Evolutionary conservation across 2,329 filamentous ascomycete species (phyloP).

Genomic region (Beauveria bassiana): DNA sequence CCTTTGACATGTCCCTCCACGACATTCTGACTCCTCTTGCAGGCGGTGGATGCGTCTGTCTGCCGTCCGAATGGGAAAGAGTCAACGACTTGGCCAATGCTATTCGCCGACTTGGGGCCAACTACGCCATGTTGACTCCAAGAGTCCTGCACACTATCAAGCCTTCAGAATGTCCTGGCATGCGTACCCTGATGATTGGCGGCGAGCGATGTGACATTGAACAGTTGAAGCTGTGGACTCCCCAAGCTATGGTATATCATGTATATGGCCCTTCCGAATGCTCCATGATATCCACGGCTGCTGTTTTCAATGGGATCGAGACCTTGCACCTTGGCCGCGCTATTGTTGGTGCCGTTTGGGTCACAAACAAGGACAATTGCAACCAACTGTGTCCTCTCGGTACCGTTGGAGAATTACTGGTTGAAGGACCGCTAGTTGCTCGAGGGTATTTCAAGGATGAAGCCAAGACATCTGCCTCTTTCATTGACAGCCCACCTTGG

Average conservation of each 20-base stretch:
- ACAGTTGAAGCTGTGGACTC: background rate
- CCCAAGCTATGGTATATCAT: background rate
- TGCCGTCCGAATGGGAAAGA: constrained; percentile 15
- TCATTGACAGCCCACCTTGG: constrained; percentile 20
- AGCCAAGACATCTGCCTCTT: constrained; percentile 22
- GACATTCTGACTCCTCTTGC: background rate
- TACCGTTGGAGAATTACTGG: constrained; percentile 24
- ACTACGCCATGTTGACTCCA: background rate
- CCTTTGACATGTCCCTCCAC: constrained; percentile 13
- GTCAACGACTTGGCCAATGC: constrained; percentile 8
- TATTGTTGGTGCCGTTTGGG: constrained; percentile 15
- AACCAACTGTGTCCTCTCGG: constrained; percentile 18
- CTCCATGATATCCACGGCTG: background rate
- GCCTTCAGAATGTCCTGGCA: background rate
- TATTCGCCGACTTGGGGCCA: constrained; percentile 7
- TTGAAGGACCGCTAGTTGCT: constrained; percentile 39
- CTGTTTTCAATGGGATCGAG: constrained; percentile 19
- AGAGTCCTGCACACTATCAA: constrained; percentile 10
- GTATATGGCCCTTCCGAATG: constrained; percentile 28
- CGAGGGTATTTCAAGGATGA: constrained; percentile 39
- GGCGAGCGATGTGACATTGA: background rate
- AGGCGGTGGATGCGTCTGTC: constrained; percentile 13
- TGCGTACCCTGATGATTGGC: background rate
- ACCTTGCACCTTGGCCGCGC: background rate
- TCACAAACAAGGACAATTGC: constrained; percentile 18